Evolutionary conservation across 441 rosid genomes (phyloP).

Genomic region (Jatropha podagrica): DNA sequence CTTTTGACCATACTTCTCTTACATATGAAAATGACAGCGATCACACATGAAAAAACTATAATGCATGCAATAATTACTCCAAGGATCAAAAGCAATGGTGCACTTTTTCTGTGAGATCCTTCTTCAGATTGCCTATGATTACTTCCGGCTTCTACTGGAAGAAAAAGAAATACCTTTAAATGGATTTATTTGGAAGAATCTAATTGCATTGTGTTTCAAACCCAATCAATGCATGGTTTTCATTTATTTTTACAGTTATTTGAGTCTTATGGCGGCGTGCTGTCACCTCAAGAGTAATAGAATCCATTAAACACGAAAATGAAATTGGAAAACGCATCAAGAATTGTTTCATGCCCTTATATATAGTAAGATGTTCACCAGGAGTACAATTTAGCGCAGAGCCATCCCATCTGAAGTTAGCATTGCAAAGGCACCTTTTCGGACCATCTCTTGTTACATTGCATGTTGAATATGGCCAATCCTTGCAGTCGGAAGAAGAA

Average conservation of each 20-base stretch:
- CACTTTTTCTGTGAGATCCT: background rate
- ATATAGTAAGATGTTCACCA: conserved; percentile 26
- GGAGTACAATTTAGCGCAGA: conserved; percentile 22
- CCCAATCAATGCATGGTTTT: too few species aligned
- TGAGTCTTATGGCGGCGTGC: too few species aligned
- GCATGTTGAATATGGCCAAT: conserved; percentile 41
- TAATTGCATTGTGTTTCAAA: too few species aligned
- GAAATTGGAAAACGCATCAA: background rate
- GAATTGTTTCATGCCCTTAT: background rate
- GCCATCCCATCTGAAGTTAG: conserved; percentile 29
- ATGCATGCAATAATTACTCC: conserved; percentile 7
- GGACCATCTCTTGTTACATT: conserved; percentile 8
- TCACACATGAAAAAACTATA: conserved; percentile 8
- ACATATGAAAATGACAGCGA: conserved; percentile 11
- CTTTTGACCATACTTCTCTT: conserved; percentile 15
- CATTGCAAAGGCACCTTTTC: conserved; percentile 33
- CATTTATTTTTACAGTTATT: too few species aligned
- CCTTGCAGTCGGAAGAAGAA: conserved; percentile 31
- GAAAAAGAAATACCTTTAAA: background rate
- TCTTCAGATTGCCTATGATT: background rate
- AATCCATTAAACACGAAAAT: background rate
- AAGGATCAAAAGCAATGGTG: conserved; percentile 3
- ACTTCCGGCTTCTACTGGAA: background rate
- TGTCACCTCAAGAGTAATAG: too few species aligned
- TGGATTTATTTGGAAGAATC: background rate